Evolutionary conservation across 768 basidiomycete genomes (phyloP), one percentile per base, ranked within the genome.

Genomic region (Leccinum ochraceum): DNA sequence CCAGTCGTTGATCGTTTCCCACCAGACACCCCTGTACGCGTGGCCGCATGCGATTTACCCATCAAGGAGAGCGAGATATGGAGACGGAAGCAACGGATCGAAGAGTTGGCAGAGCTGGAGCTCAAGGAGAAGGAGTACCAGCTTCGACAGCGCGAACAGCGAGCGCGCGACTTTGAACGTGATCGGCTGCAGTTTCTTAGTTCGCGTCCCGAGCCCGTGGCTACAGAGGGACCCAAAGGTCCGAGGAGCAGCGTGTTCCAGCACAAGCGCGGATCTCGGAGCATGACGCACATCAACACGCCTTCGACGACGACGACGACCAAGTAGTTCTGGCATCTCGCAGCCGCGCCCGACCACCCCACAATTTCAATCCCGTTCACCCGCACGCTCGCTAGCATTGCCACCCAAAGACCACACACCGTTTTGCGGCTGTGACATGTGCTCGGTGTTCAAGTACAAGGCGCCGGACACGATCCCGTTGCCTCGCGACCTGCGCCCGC

Each of bases 381-480:
- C 37, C 37, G 37, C 74, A 37, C 76, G 74, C 20, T 71, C 75
- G 14, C 70, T 67, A 14, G 68, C 74, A 24, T 68, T 66, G 55
- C 70, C 67, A 22, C 53, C 72, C 14, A 69, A 72, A 13, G 73
- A 77, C 8, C 88, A 90, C 62, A 83, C 85, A 1, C 79, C 84
- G 1, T 86, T 82, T 65, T 90, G 88, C 58, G 86, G 86, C 16
- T 90, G 88, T 65, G 84, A 84, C 56, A 72, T 78, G 0, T 89
- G 88, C 65, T 87, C 88, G 5, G 77, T 81, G 13, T 73, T 76
- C 53, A 85, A 86, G 63, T 90, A 90, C 69, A 78, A 75, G 60
- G 56, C 59, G 11, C 62, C 70, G 13, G 75, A 69, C 63, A 51
- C 59, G 70, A 13, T 63, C 59, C 61, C 71, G 20, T 60, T 70